A percentile compares a stretch with the other conserved stretches of the same genome.
Evolutionary conservation across 2,329 filamentous ascomycete genomes (phyloP).

Genomic region (Didymella lethalis): DNA sequence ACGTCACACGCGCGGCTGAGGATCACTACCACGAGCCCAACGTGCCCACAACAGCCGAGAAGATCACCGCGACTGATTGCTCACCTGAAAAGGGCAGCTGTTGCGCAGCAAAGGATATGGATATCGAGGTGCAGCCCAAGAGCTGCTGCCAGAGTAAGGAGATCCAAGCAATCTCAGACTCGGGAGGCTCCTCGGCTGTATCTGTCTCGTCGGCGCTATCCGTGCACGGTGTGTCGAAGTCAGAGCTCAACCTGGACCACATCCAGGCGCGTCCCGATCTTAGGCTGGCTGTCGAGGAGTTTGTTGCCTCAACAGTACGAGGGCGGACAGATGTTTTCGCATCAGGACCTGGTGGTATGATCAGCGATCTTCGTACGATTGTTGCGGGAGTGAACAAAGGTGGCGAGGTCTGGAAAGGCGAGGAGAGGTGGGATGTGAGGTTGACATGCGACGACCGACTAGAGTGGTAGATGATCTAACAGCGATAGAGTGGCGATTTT

Average conservation of each 20-base stretch:
- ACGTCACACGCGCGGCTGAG: slow-evolving; percentile 43
- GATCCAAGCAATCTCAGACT: slow-evolving; percentile 29
- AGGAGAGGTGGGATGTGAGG: slow-evolving; percentile 41
- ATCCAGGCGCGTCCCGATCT: slow-evolving; percentile 37
- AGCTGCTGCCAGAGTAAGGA: slow-evolving; percentile 30
- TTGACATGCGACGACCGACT: slow-evolving; percentile 46
- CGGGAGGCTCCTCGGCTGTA: slow-evolving; percentile 26
- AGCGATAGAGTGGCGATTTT: slow-evolving; percentile 7
- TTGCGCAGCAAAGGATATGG: slow-evolving; percentile 7
- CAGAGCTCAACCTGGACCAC: slow-evolving; percentile 38
- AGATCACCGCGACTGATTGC: slow-evolving; percentile 26
- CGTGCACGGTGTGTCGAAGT: slow-evolving; percentile 42
- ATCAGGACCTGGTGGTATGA: slow-evolving; percentile 44
- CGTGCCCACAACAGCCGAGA: slow-evolving; percentile 30
- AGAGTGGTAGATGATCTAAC: slow-evolving; percentile 36
- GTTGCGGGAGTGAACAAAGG: slow-evolving; percentile 44
- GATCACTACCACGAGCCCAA: slow-evolving; percentile 26
- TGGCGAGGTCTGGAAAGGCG: slow-evolving; percentile 45
- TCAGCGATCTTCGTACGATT: slow-evolving; percentile 44
- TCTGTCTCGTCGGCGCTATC: slow-evolving; percentile 37
- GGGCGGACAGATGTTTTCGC: slow-evolving; percentile 45
- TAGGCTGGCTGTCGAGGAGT: slow-evolving; percentile 31
- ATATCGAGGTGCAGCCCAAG: slow-evolving; percentile 12
- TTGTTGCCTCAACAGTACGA: slow-evolving; percentile 32
- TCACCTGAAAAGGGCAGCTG: slow-evolving; percentile 7